Percentiles rank a stretch among this genome's conserved stretches.
Conservation (phyloP, 1,284 basidiomycete genomes). For the Moniliella sp. region DNA sequence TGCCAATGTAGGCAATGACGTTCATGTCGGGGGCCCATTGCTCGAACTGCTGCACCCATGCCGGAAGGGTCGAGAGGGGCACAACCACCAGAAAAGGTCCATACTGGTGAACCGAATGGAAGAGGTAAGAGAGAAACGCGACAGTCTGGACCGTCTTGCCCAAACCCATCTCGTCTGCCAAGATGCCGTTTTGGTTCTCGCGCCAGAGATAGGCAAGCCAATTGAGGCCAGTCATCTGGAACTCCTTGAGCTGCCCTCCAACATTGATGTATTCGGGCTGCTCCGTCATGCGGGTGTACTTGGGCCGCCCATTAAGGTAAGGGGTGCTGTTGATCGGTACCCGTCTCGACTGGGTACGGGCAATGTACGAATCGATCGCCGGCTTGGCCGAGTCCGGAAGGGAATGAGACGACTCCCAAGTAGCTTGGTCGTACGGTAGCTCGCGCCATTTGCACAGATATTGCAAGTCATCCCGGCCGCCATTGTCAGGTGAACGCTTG, state of each 20-base stretch:
- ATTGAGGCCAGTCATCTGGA: slow-evolving; percentile 90
- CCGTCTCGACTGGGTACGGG: slow-evolving; percentile 53
- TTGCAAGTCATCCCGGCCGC: slow-evolving; percentile 45
- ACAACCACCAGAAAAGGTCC: slow-evolving; percentile 95
- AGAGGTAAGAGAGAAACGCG: slow-evolving; percentile 81
- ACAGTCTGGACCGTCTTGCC: slow-evolving; percentile 95
- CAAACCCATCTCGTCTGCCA: slow-evolving; percentile 98
- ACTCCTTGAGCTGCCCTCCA: slow-evolving; percentile 67
- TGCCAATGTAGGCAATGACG: slow-evolving; percentile 77
- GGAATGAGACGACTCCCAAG: slow-evolving; percentile 50
- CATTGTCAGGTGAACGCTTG: slow-evolving; percentile 41
- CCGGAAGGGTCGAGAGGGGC: slow-evolving; percentile 89
- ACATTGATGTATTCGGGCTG: slow-evolving; percentile 66
- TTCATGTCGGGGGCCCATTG: slow-evolving; percentile 83
- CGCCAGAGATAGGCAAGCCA: slow-evolving; percentile 94
- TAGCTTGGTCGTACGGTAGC: slow-evolving; percentile 80
- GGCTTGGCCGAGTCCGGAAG: slow-evolving; percentile 36
- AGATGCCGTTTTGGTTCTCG: slow-evolving; percentile 80
- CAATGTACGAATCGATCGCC: slow-evolving; percentile 59
- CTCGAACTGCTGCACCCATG: slow-evolving; percentile 90
- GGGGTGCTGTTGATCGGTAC: slow-evolving; percentile 65
- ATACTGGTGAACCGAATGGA: slow-evolving; percentile 70
- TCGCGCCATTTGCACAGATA: slow-evolving; percentile 97
- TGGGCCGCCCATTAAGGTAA: slow-evolving; percentile 54
- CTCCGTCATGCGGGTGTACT: slow-evolving; percentile 63